phyloP scores from a whole-genome alignment of 1,284 basidiomycete species.

The Trichosporon coremiiforme region DNA sequence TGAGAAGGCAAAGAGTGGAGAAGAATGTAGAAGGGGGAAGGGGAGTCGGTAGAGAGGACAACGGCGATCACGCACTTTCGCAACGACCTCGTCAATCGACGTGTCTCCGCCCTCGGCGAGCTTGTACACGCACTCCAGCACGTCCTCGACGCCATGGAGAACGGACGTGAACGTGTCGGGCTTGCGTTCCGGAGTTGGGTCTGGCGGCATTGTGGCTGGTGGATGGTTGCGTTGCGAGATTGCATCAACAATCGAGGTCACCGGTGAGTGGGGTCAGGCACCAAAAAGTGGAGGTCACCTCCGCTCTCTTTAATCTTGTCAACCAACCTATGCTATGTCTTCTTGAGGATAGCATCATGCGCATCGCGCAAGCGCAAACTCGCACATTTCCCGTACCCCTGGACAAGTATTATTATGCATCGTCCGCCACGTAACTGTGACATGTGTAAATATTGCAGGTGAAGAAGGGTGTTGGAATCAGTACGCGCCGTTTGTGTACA shows the following conservation, averaged over 20 bases:
- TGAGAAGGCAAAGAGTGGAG: not conserved
- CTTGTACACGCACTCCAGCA: constrained; percentile 27
- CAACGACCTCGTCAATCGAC: constrained; percentile 22
- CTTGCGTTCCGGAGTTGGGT: not conserved
- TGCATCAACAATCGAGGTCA: no score
- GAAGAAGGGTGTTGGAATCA: constrained; percentile 6
- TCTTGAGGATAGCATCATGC: no score
- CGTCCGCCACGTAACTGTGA: constrained; percentile 13
- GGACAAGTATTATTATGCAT: constrained; percentile 16
- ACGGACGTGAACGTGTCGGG: constrained; percentile 29
- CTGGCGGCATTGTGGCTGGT: not conserved
- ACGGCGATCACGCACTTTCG: constrained; percentile 24
- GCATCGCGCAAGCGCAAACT: not conserved
- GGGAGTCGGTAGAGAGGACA: not conserved
- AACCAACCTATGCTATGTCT: no score
- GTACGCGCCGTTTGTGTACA: constrained; percentile 12
- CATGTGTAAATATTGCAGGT: constrained; percentile 15
- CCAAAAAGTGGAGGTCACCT: constrained; percentile 16
- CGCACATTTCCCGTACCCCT: not conserved
- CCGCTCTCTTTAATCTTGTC: no score
- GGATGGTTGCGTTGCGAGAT: not conserved
- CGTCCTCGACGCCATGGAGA: constrained; percentile 28
- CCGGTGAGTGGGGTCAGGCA: not conserved
- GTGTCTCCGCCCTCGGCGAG: constrained; percentile 22
- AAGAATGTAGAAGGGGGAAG: not conserved